These are phyloP conservation scores for Schwanniomyces pseudopolymorphus DNA, from an alignment of 805 yeast genomes.

Conservation along the genomic window DNA sequence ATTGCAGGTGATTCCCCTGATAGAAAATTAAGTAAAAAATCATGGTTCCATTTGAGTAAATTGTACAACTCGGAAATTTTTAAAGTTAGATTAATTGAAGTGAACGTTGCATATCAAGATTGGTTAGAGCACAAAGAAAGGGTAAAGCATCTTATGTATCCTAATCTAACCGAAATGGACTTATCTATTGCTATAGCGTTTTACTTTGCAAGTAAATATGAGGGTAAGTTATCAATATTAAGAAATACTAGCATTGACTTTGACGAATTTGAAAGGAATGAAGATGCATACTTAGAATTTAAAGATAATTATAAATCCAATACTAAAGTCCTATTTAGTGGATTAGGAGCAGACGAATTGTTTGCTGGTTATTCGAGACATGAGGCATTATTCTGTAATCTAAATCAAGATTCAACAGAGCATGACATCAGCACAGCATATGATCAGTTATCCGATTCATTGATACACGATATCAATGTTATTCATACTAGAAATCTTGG, in stretches of 20 bases:
- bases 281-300: slow-evolving; percentile 1
- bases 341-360: slow-evolving; percentile 95
- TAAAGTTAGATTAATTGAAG: slow-evolving; percentile 57
- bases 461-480: slow-evolving; percentile 67
- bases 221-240: slow-evolving; percentile 14
- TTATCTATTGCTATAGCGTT: slow-evolving; percentile 93
- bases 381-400: slow-evolving; percentile 45
- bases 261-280: slow-evolving; percentile 16
- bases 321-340: slow-evolving; percentile 78
- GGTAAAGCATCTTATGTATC: slow-evolving; percentile 72
- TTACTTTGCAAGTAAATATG: slow-evolving; percentile 78
- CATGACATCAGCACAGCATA: slow-evolving; percentile 21
- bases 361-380: slow-evolving; percentile 96
- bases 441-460: slow-evolving; percentile 52
- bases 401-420: slow-evolving; percentile 16
- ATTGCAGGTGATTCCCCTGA: slow-evolving; percentile 78
- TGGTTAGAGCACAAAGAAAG: slow-evolving; percentile 50
- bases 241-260: slow-evolving; percentile 10
- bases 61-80: slow-evolving; percentile 36
- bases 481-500: slow-evolving; percentile 81
- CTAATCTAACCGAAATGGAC: slow-evolving; percentile 92
- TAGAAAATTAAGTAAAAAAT: slow-evolving; percentile 65
- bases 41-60: slow-evolving; percentile 52
- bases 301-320: slow-evolving; percentile 42
- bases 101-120: slow-evolving; percentile 70